These are phyloP conservation scores for Phytophthora macrochlamydospora DNA, from an alignment of 352 stramenopile species.

Conservation along the genomic window DNA sequence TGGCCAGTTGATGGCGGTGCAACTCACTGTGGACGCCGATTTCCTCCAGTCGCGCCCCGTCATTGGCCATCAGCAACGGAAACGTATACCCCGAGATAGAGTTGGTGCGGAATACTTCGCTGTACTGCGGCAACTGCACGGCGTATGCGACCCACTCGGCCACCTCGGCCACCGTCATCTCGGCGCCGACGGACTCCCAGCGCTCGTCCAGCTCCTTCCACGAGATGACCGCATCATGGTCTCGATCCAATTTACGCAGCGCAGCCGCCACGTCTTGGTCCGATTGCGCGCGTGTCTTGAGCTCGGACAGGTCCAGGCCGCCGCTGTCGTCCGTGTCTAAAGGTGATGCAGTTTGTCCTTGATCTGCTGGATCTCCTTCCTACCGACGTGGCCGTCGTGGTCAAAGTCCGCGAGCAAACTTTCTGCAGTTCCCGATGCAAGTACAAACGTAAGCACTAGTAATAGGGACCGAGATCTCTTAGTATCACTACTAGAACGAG, in stretches of 20 bases:
- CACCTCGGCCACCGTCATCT: conserved; percentile 87
- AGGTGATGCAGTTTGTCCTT: conserved; percentile 84
- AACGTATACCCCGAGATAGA: conserved; percentile 90
- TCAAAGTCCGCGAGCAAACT: conserved; percentile 83
- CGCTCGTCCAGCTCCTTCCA: conserved; percentile 82
- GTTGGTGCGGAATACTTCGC: conserved; percentile 72
- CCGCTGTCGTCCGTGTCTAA: conserved; percentile 83
- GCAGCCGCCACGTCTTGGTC: conserved; percentile 74
- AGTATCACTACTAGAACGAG: background rate
- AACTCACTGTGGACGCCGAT: conserved; percentile 74
- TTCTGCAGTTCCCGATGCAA: conserved; percentile 48
- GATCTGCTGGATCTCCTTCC: conserved; percentile 77
- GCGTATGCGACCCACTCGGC: conserved; percentile 83
- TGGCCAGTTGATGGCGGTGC: conserved; percentile 78
- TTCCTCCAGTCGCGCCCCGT: conserved; percentile 69
- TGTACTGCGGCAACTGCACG: conserved; percentile 85
- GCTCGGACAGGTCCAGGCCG: conserved; percentile 73
- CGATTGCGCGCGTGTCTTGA: conserved; percentile 52
- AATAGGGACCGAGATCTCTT: conserved; percentile 15
- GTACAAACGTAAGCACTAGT: conserved; percentile 41
- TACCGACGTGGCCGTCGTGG: conserved; percentile 74
- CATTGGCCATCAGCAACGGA: conserved; percentile 84
- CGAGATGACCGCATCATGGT: conserved; percentile 84
- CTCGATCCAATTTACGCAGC: conserved; percentile 78
- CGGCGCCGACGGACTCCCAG: conserved; percentile 78